A percentile compares a stretch with the other conserved stretches of the same genome.
Evolutionary conservation across 2,329 filamentous ascomycete species (phyloP).

Genomic region (Venturia asperata): DNA sequence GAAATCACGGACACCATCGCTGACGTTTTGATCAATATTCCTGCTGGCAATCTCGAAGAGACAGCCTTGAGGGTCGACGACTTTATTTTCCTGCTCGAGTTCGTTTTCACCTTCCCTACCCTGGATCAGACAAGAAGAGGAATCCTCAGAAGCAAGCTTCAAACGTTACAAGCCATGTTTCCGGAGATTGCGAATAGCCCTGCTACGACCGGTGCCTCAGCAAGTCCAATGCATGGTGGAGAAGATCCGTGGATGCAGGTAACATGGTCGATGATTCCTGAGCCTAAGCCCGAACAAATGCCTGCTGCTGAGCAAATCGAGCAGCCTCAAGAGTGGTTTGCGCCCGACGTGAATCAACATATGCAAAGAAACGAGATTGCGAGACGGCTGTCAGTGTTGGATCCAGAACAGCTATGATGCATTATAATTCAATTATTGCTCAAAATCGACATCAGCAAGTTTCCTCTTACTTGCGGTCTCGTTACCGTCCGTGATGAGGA

Average conservation of each 20-base stretch:
- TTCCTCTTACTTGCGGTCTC: no score
- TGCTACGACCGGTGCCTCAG: conserved; percentile 8
- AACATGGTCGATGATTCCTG: conserved; percentile 30
- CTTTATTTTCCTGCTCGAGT: conserved; percentile 46
- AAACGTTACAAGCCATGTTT: conserved; percentile 32
- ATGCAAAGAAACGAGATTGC: conserved; percentile 32
- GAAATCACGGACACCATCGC: conserved; percentile 55
- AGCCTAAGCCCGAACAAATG: conserved; percentile 17
- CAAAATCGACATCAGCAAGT: no score
- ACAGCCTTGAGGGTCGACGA: conserved; percentile 46
- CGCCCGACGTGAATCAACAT: conserved; percentile 22
- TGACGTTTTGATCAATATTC: conserved; percentile 49
- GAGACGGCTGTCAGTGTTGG: conserved; percentile 27
- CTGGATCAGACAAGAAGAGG: conserved; percentile 42
- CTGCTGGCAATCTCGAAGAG: conserved; percentile 38
- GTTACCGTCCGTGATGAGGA: no score
- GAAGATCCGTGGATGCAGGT: conserved; percentile 31
- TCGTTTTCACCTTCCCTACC: conserved; percentile 43
- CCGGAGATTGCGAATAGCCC: conserved; percentile 26
- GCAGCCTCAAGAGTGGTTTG: conserved; percentile 6
- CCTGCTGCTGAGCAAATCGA: conserved; percentile 6
- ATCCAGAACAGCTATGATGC: conserved; percentile 1
- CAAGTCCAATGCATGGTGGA: conserved; percentile 13
- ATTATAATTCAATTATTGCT: no score
- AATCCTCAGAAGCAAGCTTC: conserved; percentile 39